Conservation (phyloP, 441 rosid species). For the Corymbia calophylla region DNA sequence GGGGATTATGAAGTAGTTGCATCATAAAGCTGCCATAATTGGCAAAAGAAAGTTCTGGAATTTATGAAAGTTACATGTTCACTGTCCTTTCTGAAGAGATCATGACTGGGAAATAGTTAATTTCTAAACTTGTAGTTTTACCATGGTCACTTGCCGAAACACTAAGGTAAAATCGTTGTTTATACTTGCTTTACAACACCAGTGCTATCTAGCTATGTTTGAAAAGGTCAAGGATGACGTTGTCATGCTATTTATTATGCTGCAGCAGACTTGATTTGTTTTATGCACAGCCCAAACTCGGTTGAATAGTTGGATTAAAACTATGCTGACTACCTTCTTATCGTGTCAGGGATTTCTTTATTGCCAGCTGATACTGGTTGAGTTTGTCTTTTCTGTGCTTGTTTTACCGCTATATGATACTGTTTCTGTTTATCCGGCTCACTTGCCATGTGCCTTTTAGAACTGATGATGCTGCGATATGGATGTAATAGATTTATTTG, state of each 20-base stretch:
- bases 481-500: background rate
- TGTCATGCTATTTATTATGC: background rate
- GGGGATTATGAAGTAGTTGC: background rate
- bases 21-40: background rate
- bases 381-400: background rate
- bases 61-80: background rate
- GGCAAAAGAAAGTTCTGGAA: background rate
- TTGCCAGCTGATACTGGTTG: background rate
- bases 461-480: background rate
- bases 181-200: background rate
- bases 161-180: background rate
- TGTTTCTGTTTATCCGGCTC: background rate
- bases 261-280: background rate
- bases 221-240: background rate
- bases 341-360: background rate
- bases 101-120: background rate
- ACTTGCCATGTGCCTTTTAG: background rate
- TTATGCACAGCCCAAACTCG: background rate
- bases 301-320: background rate
- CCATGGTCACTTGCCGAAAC: background rate
- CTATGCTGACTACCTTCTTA: background rate
- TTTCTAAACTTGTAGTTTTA: background rate
- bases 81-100: background rate
- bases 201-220: background rate
- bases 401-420: background rate